Evolutionary conservation across 2,329 filamentous ascomycete species (phyloP).

Genomic region (Sporothrix curviconia): DNA sequence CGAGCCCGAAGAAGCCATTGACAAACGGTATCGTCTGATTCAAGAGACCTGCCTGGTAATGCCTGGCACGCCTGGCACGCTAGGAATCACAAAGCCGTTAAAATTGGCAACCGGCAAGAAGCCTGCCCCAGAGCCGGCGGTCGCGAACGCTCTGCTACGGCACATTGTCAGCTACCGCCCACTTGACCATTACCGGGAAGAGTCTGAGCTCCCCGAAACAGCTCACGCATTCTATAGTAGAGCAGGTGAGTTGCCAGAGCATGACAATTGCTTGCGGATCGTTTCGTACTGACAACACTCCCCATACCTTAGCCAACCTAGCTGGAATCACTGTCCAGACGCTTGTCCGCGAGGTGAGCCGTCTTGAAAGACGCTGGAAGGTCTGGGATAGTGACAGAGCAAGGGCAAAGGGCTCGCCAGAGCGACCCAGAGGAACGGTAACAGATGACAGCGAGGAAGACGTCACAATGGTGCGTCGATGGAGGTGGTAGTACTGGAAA

Average conservation of each 20-base stretch:
- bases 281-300: neutral
- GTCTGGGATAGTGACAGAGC: constrained; percentile 24
- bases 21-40: constrained; percentile 8
- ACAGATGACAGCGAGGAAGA: neutral
- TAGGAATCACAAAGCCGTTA: neutral
- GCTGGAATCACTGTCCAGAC: constrained; percentile 30
- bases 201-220: constrained; percentile 36
- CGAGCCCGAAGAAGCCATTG: constrained; percentile 15
- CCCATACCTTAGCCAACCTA: constrained; percentile 20
- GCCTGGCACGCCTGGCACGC: too few relatives aligned
- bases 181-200: constrained; percentile 30
- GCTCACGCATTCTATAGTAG: constrained; percentile 37
- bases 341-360: constrained; percentile 31
- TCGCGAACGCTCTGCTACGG: too few relatives aligned
- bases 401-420: neutral
- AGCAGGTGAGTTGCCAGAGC: constrained; percentile 26
- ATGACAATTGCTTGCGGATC: neutral
- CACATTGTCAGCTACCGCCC: too few relatives aligned
- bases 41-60: constrained; percentile 12
- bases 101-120: too few relatives aligned
- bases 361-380: constrained; percentile 32
- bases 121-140: neutral
- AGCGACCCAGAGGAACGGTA: neutral
- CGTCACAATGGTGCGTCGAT: neutral
- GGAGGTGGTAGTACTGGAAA: neutral